Evolutionary conservation across 805 yeast species (phyloP), one percentile per base, ranked within the genome.

Genomic region (Candida bentonensis): DNA sequence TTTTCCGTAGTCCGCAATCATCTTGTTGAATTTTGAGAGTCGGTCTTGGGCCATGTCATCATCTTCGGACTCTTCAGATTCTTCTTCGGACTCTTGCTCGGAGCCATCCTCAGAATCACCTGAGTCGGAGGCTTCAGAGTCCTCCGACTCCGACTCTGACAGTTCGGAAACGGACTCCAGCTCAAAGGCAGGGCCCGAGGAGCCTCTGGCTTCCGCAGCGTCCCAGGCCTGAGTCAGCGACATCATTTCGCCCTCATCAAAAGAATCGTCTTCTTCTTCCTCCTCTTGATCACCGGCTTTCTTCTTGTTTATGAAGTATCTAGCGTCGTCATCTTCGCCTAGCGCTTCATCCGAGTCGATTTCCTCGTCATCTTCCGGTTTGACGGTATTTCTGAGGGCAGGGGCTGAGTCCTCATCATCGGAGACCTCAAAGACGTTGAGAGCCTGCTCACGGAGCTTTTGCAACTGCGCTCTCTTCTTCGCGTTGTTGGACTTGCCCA

Each of bases 181-280:
- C 21, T 47, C 56, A 3, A 41, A 25, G 40, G 7, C 23, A 26
- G 17, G 15, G 42, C 23, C 7, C 45, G 33, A 48, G 28, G 48
- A 48, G 21, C 46, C 43, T 47, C 74, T 79, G 23, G 59, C 63
- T 25, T 79, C 85, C 58, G 84, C 92, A 62, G 76, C 61, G 56
- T 82, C 96, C 95, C 95, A 86, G 2, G 84, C 87, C 52, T 79
- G 87, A n/a, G 94, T 81, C 33, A 87, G 66, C 0, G 94, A 74
- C 47, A 82, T 71, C 44, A 87, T 68, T 51, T 85, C 82, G 23
- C 62, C 67, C 56, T 85, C 95, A 53, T 85, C 95, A 39, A 82
- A 69, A 55, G 88, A 79, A 22, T 73, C 73, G 56, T 83, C 82
- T 11, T 74, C 89, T 3, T 67, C 75, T n/a, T 73, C 79, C 15